Base-by-base conservation (phyloP, 2,329 filamentous ascomycete species). In the Fusarium duplospermum region DNA sequence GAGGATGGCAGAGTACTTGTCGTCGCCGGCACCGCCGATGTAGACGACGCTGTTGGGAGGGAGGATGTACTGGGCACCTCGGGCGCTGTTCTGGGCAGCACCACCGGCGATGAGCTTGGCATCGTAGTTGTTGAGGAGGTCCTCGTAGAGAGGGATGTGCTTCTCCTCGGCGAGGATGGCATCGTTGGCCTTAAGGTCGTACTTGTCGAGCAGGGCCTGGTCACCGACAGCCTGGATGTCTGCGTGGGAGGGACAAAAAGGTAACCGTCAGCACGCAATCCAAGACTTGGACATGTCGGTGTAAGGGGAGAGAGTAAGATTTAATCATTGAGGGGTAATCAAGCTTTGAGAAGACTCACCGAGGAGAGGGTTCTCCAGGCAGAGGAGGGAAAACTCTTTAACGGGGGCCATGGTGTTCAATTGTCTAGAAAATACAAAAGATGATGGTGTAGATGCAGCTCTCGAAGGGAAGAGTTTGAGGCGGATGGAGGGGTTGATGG, bases 291-390 rank as follows among this genome's bases (percentile, higher is more conserved):
- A 65, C 54, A 54, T 24, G 27, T 54, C 35, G 35, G 54, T 65
- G 71, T 73, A 71, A 74, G 62, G 45, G 50, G 29, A 33, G 31
- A 14, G 57, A 45, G 29, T 9, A 45, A 24, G 50, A 27, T 59
- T 33, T 22, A 3, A 56, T 52, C 57, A 56, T 64, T 29, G 63
- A 66, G 35, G 22, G 38, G 31, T n/a, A 31, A 60, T 35, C 13
- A 29, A 47, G 31, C 10, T 27, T 35, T n/a, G 42, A 42, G 22
- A 62, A 35, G 40, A 76, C 89, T 78, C 87, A 95, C 93, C 96
- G 80, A 99, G 93, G 80, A 99, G 92, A 84, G 96, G 96, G 86
- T 99, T 99, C 92, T 98, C 96, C 80, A 99, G 87, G 86, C 93
- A 96, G 81, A 98, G 89, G 80, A 99, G 93, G 84, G 94, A 89